phyloP scores from a whole-genome alignment of 768 basidiomycete species.

The Hypholoma sublateritium region DNA sequence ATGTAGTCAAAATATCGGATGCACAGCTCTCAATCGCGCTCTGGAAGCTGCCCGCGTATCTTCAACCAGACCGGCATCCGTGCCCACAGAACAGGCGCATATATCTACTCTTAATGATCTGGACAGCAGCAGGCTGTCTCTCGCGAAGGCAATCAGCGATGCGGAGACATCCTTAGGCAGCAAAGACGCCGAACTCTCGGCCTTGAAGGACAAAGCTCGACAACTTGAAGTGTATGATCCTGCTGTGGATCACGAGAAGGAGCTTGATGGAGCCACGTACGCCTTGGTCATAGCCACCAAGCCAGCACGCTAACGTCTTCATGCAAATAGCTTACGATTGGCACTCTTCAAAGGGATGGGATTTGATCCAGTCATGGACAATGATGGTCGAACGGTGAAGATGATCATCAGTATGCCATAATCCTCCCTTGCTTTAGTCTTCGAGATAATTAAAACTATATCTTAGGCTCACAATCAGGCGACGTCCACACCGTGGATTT shows the following conservation, averaged over 20 bases:
- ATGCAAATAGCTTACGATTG: slow-evolving; percentile 53
- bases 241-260: slow-evolving; percentile 66
- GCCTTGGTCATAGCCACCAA: slow-evolving; percentile 22
- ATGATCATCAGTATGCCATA: slow-evolving; percentile 66
- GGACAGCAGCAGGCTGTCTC: slow-evolving; percentile 59
- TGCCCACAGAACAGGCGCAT: slow-evolving; percentile 69
- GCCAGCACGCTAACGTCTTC: background rate
- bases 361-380: slow-evolving; percentile 63
- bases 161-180: slow-evolving; percentile 62
- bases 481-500: slow-evolving; percentile 45
- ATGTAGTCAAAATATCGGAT: background rate
- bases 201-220: slow-evolving; percentile 63
- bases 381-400: slow-evolving; percentile 48
- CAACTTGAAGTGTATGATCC: slow-evolving; percentile 69
- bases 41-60: slow-evolving; percentile 73
- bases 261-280: slow-evolving; percentile 69
- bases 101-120: slow-evolving; percentile 60
- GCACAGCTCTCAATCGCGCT: slow-evolving; percentile 57
- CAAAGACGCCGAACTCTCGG: slow-evolving; percentile 69
- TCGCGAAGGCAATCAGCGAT: slow-evolving; percentile 76
- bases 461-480: slow-evolving; percentile 48
- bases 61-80: slow-evolving; percentile 64
- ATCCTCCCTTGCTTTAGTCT: background rate
- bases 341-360: slow-evolving; percentile 71
- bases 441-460: background rate